A percentile compares a stretch with the other conserved stretches of the same genome.
phyloP scores from a whole-genome alignment of 495 filamentous ascomycete species.

The Cudoniella acicularis region DNA sequence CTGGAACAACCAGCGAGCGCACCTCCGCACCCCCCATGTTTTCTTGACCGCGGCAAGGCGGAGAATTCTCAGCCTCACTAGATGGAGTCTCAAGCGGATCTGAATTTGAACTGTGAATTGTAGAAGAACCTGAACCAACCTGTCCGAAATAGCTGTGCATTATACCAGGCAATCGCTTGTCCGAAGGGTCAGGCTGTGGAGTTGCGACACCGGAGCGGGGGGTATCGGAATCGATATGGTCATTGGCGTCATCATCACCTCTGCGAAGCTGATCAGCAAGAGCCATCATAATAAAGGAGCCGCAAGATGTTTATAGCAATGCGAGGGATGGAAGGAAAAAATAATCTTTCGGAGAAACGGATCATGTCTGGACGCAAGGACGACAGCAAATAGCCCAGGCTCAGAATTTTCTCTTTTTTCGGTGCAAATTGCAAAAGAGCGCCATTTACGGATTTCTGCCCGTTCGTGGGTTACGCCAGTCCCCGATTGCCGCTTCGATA shows the following conservation, averaged over 20 bases:
- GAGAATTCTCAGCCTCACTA: constrained; percentile 24
- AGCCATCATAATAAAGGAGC: constrained; percentile 11
- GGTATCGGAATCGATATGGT: constrained; percentile 77
- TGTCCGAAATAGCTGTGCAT: constrained; percentile 90
- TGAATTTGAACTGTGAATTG: constrained; percentile 41
- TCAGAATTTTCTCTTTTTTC: constrained; percentile 12
- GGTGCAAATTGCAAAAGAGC: constrained; percentile 14
- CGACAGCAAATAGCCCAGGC: constrained; percentile 5
- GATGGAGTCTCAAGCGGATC: constrained; percentile 39
- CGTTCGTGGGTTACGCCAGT: constrained; percentile 10
- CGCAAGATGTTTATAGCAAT: neutral
- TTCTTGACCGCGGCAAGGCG: constrained; percentile 13
- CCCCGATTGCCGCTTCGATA: constrained; percentile 27
- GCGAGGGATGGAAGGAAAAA: neutral
- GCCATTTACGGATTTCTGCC: constrained; percentile 10
- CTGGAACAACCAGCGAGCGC: constrained; percentile 35
- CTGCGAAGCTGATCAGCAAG: constrained; percentile 30
- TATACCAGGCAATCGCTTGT: constrained; percentile 88
- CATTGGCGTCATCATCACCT: constrained; percentile 57
- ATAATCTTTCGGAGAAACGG: neutral
- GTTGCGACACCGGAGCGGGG: constrained; percentile 84
- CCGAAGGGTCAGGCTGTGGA: constrained; percentile 80
- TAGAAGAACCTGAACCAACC: constrained; percentile 73
- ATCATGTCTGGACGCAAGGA: constrained; percentile 6
- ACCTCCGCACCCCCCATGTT: constrained; percentile 19